A percentile compares a stretch with the other conserved stretches of the same genome.
phyloP scores from a whole-genome alignment of 2,329 filamentous ascomycete species.

The Cladosporium sp. region DNA sequence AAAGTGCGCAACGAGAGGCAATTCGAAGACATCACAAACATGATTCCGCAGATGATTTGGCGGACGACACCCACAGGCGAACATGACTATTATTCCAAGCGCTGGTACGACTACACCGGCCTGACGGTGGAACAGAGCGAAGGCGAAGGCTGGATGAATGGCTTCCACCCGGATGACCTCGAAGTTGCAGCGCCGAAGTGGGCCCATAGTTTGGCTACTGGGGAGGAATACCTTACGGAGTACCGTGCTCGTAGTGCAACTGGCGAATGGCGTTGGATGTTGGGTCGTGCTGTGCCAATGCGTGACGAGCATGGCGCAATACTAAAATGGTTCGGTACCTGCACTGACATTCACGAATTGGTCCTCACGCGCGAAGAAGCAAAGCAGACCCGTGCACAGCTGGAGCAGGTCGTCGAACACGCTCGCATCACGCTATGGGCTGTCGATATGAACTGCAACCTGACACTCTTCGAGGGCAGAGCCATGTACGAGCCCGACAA shows the following conservation, averaged over 20 bases:
- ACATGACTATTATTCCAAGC: slow-evolving; percentile 71
- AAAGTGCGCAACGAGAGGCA: slow-evolving; percentile 70
- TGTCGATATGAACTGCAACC: slow-evolving; percentile 60
- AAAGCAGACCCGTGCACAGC: slow-evolving; percentile 66
- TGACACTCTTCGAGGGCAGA: slow-evolving; percentile 70
- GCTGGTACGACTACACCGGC: slow-evolving; percentile 81
- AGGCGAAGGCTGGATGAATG: slow-evolving; percentile 61
- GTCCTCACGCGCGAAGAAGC: slow-evolving; percentile 68
- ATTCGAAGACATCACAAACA: slow-evolving; percentile 75
- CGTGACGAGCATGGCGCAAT: slow-evolving; percentile 67
- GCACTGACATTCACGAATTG: slow-evolving; percentile 75
- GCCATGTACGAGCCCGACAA: slow-evolving; percentile 38
- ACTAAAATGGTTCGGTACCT: slow-evolving; percentile 78
- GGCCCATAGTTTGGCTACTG: slow-evolving; percentile 64
- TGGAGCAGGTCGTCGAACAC: slow-evolving; percentile 72
- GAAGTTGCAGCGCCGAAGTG: slow-evolving; percentile 56
- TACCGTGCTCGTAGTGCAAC: slow-evolving; percentile 67
- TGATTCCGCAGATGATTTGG: slow-evolving; percentile 62
- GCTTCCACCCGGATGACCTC: slow-evolving; percentile 72
- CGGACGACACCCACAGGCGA: slow-evolving; percentile 63
- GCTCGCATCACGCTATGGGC: slow-evolving; percentile 75
- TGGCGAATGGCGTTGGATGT: slow-evolving; percentile 76
- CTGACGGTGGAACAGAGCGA: slow-evolving; percentile 62
- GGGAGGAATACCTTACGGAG: slow-evolving; percentile 68
- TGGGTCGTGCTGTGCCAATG: slow-evolving; percentile 70